Conservation (phyloP, 2,329 filamentous ascomycete genomes). For the Dothistroma septosporum region DNA sequence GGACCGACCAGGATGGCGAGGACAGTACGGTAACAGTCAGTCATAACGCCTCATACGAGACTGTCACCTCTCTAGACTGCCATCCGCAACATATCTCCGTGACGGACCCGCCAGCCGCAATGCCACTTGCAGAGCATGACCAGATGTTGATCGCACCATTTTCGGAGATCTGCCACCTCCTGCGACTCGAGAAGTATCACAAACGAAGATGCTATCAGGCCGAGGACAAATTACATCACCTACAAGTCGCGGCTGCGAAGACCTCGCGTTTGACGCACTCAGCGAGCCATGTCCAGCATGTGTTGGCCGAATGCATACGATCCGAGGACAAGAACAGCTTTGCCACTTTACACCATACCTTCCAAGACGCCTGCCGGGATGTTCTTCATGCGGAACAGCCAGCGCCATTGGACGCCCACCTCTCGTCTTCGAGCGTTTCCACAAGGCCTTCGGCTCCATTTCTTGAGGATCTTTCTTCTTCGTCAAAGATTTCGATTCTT, state of each 20-base stretch:
- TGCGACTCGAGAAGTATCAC: constrained; percentile 74
- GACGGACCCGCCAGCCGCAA: constrained; percentile 1
- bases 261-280: constrained; percentile 70
- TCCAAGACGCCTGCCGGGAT: constrained; percentile 71
- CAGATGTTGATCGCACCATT: constrained; percentile 35
- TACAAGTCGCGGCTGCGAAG: constrained; percentile 68
- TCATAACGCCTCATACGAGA: background rate
- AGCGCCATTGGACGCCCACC: constrained; percentile 64
- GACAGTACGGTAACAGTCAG: background rate
- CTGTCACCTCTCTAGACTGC: background rate
- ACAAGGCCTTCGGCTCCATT: constrained; percentile 37
- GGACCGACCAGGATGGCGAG: background rate
- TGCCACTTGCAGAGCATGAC: constrained; percentile 5
- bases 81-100: constrained; percentile 3
- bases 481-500: constrained; percentile 70
- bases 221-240: constrained; percentile 68
- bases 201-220: constrained; percentile 73
- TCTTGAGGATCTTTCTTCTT: constrained; percentile 67
- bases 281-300: constrained; percentile 69
- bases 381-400: constrained; percentile 58
- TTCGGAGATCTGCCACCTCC: constrained; percentile 72
- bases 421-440: constrained; percentile 8
- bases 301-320: constrained; percentile 72
- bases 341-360: constrained; percentile 67
- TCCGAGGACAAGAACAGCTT: constrained; percentile 76